These are phyloP conservation scores for Hypomyces perniciosus DNA, from an alignment of 2,329 filamentous ascomycete genomes.

Conservation along the genomic window DNA sequence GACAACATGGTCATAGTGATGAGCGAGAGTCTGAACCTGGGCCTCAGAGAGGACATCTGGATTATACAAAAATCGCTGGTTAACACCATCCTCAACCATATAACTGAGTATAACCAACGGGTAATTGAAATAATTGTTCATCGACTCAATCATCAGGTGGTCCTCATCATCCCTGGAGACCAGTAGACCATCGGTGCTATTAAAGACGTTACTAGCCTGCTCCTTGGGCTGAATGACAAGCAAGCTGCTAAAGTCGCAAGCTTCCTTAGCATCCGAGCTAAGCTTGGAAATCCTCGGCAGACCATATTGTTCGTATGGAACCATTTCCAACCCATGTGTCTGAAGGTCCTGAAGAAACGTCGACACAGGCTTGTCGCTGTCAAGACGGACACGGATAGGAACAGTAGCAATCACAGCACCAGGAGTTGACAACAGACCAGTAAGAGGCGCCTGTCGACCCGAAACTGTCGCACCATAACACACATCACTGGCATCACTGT, in stretches of 20 bases:
- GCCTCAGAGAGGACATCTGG: conserved; percentile 3
- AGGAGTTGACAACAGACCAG: conserved; percentile 11
- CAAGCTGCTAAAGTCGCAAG: conserved; percentile 5
- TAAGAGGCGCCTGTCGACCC: conserved; percentile 13
- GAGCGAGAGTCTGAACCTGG: conserved; percentile 9
- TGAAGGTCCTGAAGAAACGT: conserved; percentile 14
- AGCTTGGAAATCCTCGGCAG: conserved; percentile 18
- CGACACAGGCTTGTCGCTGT: conserved; percentile 4
- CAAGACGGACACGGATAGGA: conserved; percentile 14
- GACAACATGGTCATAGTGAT: conserved; percentile 14
- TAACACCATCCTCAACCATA: conserved; percentile 6
- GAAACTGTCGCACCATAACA: conserved; percentile 10
- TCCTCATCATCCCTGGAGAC: neutral
- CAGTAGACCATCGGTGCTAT: neutral
- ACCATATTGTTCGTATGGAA: conserved; percentile 21
- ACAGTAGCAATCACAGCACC: conserved; percentile 17
- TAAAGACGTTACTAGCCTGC: neutral
- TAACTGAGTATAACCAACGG: conserved; percentile 12
- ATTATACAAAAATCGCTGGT: conserved; percentile 9
- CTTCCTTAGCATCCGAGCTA: conserved; percentile 9
- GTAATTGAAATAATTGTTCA: conserved; percentile 15
- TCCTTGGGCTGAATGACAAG: conserved; percentile 9
- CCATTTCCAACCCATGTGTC: conserved; percentile 15
- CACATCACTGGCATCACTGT: conserved; percentile 1
- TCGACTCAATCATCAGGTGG: neutral